Conservation (phyloP, 805 yeast genomes). For the Wickerhamiella shivajii region DNA sequence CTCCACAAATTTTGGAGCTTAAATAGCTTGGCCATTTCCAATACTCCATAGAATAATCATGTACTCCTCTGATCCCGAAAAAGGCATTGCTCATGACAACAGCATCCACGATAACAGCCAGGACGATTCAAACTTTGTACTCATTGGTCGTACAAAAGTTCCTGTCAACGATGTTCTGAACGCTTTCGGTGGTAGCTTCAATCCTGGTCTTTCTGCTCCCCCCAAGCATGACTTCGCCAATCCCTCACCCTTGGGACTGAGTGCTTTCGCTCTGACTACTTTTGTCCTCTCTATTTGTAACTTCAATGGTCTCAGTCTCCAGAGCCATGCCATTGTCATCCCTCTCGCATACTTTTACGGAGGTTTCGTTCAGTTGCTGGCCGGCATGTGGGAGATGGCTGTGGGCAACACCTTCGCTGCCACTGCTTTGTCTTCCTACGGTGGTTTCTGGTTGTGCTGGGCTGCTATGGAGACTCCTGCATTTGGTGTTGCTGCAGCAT, state of each 20-base stretch:
- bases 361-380: constrained; percentile 42
- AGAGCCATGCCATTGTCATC: constrained; percentile 38
- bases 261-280: constrained; percentile 49
- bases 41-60: too few species aligned
- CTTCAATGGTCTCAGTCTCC: constrained; percentile 39
- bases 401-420: constrained; percentile 56
- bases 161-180: constrained; percentile 29
- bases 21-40: too few species aligned
- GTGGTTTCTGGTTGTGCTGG: constrained; percentile 57
- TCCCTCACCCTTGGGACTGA: constrained; percentile 51
- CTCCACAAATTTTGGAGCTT: too few species aligned
- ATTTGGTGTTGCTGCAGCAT: constrained; percentile 47
- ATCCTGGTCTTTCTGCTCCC: constrained; percentile 48
- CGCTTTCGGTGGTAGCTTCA: constrained; percentile 59
- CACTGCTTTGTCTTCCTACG: constrained; percentile 45
- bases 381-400: constrained; percentile 54
- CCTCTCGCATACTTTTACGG: constrained; percentile 50
- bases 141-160: constrained; percentile 59
- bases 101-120: too few species aligned
- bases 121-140: too few species aligned
- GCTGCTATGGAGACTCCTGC: constrained; percentile 44
- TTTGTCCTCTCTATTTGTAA: constrained; percentile 44
- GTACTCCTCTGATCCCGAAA: too few species aligned
- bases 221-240: constrained; percentile 47
- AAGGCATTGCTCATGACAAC: too few species aligned